Evolutionary conservation across 1,284 basidiomycete genomes (phyloP).

Genomic region (Stygiomarasmius scandens): DNA sequence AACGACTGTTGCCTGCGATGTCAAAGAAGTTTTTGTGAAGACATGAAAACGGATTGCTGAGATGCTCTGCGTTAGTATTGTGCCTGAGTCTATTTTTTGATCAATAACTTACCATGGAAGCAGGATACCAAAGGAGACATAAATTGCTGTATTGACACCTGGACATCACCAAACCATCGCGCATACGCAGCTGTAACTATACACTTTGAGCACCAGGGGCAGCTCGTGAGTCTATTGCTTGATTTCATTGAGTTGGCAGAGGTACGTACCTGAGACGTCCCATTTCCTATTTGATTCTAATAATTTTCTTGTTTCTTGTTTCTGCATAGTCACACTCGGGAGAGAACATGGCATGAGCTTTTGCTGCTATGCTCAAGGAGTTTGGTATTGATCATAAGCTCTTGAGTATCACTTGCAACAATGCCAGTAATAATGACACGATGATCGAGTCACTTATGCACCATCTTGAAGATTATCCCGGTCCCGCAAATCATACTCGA

Average conservation of each 20-base stretch:
- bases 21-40: background rate
- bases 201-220: background rate
- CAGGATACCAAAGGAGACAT: background rate
- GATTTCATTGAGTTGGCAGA: background rate
- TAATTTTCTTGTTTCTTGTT: background rate
- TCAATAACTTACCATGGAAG: background rate
- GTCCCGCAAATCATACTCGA: constrained; percentile 20
- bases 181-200: background rate
- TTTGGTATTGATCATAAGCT: constrained; percentile 28
- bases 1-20: background rate
- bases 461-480: constrained; percentile 19
- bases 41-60: background rate
- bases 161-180: background rate
- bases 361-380: constrained; percentile 24
- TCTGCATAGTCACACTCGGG: constrained; percentile 22
- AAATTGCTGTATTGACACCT: background rate
- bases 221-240: background rate
- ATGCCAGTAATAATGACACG: constrained; percentile 32
- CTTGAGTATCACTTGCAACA: constrained; percentile 30
- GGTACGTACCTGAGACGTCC: too few relatives aligned
- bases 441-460: constrained; percentile 30
- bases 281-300: background rate
- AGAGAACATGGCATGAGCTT: constrained; percentile 21
- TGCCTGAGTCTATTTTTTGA: background rate
- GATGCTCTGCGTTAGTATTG: background rate